Evolutionary conservation across 768 basidiomycete species (phyloP), one percentile per base, ranked within the genome.

Genomic region (Kwoniella dejecticola): DNA sequence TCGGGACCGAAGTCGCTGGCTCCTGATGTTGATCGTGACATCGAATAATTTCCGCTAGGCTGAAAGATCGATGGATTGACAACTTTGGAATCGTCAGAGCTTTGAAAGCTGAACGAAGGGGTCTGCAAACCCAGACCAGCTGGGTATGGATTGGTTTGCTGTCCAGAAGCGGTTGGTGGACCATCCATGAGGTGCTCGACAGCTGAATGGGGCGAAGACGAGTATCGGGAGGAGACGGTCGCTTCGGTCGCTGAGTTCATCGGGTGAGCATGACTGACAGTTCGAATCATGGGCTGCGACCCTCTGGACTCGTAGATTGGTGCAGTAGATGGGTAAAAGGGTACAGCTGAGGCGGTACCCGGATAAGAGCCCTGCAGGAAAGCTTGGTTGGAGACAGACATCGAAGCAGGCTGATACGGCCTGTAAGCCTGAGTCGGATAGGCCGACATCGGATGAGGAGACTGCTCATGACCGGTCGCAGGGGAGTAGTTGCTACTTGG

Each of bases 11-110:
- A 40, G 19, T 69, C 71, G 52, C 62, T 65, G 3, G 70, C 71
- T 8, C 70, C 69, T n/a, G 73, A 75, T 11, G 67, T 70, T 3
- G 73, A 75, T 29, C 73, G 59, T 13, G 73, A 75, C 73, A 75
- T 75, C 23, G 73, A 54, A 45, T 72, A 63, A 19, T 54, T 48
- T 4, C 33, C 27, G 17, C 61, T 55, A 29, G 27, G 19, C 52
- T 67, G 67, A 62, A 70, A 70, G 4, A 74, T 19, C 3, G 72
- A 68, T 3, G 70, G 70, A 49, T 72, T 67, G 60, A 72, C 63
- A 54, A 67, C 66, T 33, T 60, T 65, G 6, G 55, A 30, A 19
- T 52, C 46, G 12, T 52, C 55, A 17, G 26, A 26, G 24, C 19
- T 30, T 31, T 62, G 46, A 40, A 50, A 36, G 41, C 50, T 56